A percentile compares a stretch with the other conserved stretches of the same genome.
These are phyloP conservation scores for Ogataea saltuana DNA, from an alignment of 805 yeast species.

Conservation along the genomic window DNA sequence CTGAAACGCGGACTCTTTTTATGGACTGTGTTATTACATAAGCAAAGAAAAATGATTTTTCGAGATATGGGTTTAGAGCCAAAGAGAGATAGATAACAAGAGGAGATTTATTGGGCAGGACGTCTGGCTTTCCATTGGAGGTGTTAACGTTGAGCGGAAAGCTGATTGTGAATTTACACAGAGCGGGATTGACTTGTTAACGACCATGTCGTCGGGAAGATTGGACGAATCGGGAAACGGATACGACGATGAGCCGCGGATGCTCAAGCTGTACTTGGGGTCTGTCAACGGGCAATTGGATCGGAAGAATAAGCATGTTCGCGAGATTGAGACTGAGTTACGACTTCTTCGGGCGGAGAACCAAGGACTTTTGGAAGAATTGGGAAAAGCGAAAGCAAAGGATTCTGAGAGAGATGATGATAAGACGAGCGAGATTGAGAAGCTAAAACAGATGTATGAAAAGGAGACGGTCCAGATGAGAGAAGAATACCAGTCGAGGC, in stretches of 20 bases:
- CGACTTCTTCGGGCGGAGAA: constrained; percentile 2
- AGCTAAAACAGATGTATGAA: constrained; percentile 9
- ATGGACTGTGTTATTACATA: not conserved
- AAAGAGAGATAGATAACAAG: no score
- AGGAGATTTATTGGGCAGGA: no score
- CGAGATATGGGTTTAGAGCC: not conserved
- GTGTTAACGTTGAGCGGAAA: no score
- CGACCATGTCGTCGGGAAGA: constrained; percentile 4
- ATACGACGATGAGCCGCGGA: not conserved
- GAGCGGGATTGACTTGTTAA: not conserved
- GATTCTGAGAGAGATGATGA: not conserved
- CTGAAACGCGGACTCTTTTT: not conserved
- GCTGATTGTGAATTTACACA: not conserved
- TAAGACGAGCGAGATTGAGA: not conserved
- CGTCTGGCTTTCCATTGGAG: no score
- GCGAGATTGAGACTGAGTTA: constrained; percentile 14
- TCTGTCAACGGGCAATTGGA: constrained; percentile 5
- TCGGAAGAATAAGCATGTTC: constrained; percentile 9
- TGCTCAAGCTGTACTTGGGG: constrained; percentile 5
- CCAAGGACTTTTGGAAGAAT: not conserved
- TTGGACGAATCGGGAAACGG: not conserved
- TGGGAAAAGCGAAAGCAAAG: not conserved
- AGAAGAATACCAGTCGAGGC: constrained; percentile 6
- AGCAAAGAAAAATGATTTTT: not conserved
- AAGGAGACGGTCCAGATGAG: constrained; percentile 2